Evolutionary conservation across 495 filamentous ascomycete genomes (phyloP), one percentile per base, ranked within the genome.

Genomic region (Penicillium cataractarum): DNA sequence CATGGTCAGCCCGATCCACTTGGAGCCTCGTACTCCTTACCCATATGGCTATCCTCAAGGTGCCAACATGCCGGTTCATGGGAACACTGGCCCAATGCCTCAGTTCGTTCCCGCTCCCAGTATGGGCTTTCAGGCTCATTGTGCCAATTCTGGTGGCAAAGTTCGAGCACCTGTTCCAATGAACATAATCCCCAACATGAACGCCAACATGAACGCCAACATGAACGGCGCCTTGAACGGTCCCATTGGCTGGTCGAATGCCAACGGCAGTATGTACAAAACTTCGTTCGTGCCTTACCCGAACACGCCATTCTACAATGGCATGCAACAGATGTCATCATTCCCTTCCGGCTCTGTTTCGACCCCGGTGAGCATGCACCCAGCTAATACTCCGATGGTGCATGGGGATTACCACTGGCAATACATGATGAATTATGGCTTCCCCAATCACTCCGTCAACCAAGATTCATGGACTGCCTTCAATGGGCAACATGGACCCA

Each of bases 261-360:
- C 64, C 44, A 67, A 67, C 27, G 71, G 70, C 56, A 48, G 64
- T 42, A 44, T 55, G 0, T 78, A 74, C 60, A 66, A 69, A 55
- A 75, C 68, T 32, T 74, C 71, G 19, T 61, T 73, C 37, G 63
- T 78, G 27, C 54, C 77, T 33, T 51, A 74, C 3, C 76, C 75
- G 21, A 76, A 70, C 35, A 64, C 68, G 3, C 29, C 61, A 12
- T 51, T 77, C 6, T 67, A 74, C 49, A 61, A 62, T 58, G 67
- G 72, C n/a, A 39, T 74, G 12, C 60, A 65, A 26, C 71, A 63
- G 21, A 59, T 72, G 8, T 42, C 76, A n/a, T 58, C 71, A 4
- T 74, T 72, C 51, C 40, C 67, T 7, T 55, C 70, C 3, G 54
- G 40, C 39, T 35, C 67, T 9, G 58, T 73, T 35, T 48, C 63